Evolutionary conservation across 345 rosid species (phyloP).

Genomic region (Citrus inodora): DNA sequence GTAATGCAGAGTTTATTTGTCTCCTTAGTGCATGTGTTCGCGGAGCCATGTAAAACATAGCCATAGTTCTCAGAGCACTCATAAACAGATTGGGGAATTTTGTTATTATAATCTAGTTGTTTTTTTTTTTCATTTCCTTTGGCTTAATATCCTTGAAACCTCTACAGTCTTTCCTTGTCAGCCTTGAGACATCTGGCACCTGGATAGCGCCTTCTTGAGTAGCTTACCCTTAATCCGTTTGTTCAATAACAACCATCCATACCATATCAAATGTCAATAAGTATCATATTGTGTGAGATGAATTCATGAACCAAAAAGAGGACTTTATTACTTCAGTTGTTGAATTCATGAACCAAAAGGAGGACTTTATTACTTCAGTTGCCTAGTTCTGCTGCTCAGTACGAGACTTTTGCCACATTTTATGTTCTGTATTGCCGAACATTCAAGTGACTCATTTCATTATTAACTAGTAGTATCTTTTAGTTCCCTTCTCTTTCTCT

Average conservation of each 20-base stretch:
- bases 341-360: too few relatives aligned
- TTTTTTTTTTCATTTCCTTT: background rate
- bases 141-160: background rate
- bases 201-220: background rate
- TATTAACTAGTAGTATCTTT: background rate
- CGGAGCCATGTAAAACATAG: background rate
- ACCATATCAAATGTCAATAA: background rate
- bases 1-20: background rate
- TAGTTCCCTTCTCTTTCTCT: background rate
- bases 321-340: background rate
- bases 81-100: background rate
- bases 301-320: background rate
- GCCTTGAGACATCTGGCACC: background rate
- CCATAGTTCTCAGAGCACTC: background rate
- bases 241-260: background rate
- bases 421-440: background rate
- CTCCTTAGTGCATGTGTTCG: background rate
- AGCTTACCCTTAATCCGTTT: background rate
- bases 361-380: background rate
- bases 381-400: background rate
- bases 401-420: background rate
- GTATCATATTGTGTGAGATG: background rate
- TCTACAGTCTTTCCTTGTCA: background rate
- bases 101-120: background rate
- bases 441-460: background rate